These are phyloP conservation scores for Stereocaulon alpinum DNA, from an alignment of 495 filamentous ascomycete genomes.

Conservation along the genomic window DNA sequence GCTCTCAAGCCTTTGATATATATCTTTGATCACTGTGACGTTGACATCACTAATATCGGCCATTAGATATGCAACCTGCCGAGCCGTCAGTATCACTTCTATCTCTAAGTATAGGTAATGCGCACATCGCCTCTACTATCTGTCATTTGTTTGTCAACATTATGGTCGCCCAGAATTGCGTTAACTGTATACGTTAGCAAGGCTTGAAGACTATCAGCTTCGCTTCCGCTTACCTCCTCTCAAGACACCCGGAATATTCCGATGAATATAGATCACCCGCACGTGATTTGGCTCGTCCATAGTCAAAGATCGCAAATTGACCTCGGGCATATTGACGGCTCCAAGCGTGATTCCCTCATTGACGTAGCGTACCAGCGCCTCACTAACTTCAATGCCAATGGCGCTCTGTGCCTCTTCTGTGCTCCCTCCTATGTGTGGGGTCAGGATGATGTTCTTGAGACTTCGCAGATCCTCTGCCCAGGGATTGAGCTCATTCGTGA, in stretches of 20 bases:
- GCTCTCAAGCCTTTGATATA: conserved; percentile 71
- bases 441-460: conserved; percentile 87
- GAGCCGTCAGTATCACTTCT: neutral
- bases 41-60: conserved; percentile 89
- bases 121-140: conserved; percentile 83
- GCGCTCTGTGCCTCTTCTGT: conserved; percentile 97
- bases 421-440: conserved; percentile 93
- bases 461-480: conserved; percentile 81
- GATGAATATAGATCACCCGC: conserved; percentile 90
- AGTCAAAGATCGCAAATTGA: conserved; percentile 74
- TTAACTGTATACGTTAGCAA: conserved; percentile 52
- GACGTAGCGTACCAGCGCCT: conserved; percentile 82
- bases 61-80: conserved; percentile 85
- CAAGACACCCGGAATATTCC: conserved; percentile 89
- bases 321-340: conserved; percentile 94
- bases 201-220: neutral
- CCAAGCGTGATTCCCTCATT: conserved; percentile 82
- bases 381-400: conserved; percentile 86
- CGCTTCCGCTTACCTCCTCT: conserved; percentile 48
- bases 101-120: conserved; percentile 17
- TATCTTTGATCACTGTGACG: conserved; percentile 66
- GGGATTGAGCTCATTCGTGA: conserved; percentile 69
- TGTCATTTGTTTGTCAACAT: conserved; percentile 96
- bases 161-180: conserved; percentile 84
- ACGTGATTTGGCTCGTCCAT: conserved; percentile 80